phyloP scores from a whole-genome alignment of 257 asterid species.

The Nicotiana attenuata region DNA sequence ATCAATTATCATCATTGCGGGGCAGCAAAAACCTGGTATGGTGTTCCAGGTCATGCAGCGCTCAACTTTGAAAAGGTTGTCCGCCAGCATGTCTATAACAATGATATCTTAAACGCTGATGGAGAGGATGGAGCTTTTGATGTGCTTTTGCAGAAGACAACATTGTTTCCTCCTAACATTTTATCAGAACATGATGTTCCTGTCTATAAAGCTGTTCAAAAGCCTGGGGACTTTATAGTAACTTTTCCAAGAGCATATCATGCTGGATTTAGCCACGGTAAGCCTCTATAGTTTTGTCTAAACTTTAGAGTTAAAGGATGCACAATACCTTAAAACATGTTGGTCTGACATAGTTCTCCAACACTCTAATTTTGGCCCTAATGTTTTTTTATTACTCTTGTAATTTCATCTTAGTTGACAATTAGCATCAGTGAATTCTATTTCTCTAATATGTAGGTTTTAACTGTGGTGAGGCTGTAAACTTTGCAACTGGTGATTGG shows the following conservation, averaged over 20 bases:
- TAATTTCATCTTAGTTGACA: neutral
- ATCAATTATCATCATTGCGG: slow-evolving; percentile 98
- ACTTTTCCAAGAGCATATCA: slow-evolving; percentile 98
- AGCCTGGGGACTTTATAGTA: slow-evolving; percentile 86
- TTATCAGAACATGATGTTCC: slow-evolving; percentile 73
- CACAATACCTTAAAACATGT: neutral
- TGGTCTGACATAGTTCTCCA: slow-evolving; percentile 9
- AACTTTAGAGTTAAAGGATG: neutral
- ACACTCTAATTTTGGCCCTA: neutral
- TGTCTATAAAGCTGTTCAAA: slow-evolving; percentile 92
- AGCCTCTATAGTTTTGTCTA: neutral
- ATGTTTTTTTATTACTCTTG: neutral
- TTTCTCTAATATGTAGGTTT: slow-evolving; percentile 48
- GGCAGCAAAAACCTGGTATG: slow-evolving; percentile 99
- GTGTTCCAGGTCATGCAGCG: slow-evolving; percentile 94
- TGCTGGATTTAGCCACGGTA: slow-evolving; percentile 99
- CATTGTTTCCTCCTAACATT: slow-evolving; percentile 87
- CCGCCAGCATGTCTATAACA: slow-evolving; percentile 64
- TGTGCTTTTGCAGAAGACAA: slow-evolving; percentile 86
- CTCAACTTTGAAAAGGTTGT: slow-evolving; percentile 80
- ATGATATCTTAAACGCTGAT: slow-evolving; percentile 61
- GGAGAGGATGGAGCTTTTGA: slow-evolving; percentile 99
- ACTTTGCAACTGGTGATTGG: slow-evolving; percentile 96
- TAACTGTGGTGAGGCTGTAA: slow-evolving; percentile 98
- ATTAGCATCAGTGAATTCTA: neutral